Evolutionary conservation across 306 rosid genomes (phyloP).

Genomic region (Benincasa hispida): DNA sequence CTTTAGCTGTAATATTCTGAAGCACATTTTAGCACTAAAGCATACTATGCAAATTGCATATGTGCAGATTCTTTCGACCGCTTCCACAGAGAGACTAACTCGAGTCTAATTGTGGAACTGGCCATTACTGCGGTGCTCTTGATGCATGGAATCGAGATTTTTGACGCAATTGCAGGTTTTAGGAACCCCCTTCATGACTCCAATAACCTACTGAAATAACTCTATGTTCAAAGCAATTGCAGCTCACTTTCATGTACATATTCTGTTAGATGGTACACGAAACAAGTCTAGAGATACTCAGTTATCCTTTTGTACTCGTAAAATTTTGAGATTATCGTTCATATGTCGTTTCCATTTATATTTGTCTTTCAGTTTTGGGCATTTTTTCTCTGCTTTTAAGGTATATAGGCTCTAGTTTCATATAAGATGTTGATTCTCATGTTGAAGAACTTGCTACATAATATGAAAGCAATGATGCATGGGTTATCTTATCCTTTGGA

Average conservation of each 20-base stretch:
- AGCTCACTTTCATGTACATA: slow-evolving; percentile 58
- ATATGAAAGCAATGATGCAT: not conserved
- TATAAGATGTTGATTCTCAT: not conserved
- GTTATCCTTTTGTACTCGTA: not conserved
- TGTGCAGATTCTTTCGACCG: slow-evolving; percentile 8
- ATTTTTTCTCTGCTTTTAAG: not conserved
- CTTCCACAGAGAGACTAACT: slow-evolving; percentile 3
- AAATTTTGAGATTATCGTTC: slow-evolving; percentile 5
- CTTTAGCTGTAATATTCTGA: not conserved
- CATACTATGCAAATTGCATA: slow-evolving; percentile 8
- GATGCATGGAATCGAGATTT: not conserved
- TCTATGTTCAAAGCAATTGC: slow-evolving; percentile 14
- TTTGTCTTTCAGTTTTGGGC: not conserved
- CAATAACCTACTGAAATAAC: slow-evolving; percentile 7
- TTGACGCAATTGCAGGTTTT: slow-evolving; percentile 2
- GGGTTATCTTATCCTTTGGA: not conserved
- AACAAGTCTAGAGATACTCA: slow-evolving; percentile 23
- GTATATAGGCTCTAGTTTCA: not conserved
- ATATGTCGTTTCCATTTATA: not conserved
- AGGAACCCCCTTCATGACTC: not conserved
- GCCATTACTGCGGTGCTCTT: not conserved
- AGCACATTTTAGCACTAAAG: not conserved
- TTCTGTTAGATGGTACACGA: slow-evolving; percentile 52
- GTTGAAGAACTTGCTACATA: not conserved
- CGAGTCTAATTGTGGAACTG: not conserved